Base-by-base conservation (phyloP, 352 stramenopile species). In the Globisporangium acanthophoron region DNA sequence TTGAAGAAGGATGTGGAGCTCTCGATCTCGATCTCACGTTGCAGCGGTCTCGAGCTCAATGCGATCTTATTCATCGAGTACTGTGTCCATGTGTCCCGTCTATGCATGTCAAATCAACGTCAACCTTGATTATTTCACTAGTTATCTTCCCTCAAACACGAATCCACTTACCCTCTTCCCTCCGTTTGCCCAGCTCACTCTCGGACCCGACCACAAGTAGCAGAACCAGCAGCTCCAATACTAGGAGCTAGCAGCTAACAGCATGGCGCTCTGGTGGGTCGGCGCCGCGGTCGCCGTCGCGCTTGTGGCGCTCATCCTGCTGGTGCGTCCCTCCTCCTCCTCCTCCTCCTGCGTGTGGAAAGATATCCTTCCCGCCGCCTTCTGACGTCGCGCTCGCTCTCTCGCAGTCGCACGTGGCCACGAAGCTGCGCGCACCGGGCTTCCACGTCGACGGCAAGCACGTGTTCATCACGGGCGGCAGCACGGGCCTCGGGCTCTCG, bases 401-500 rank as follows among this genome's bases (percentile, higher is more conserved):
- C 65, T 41, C 24, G 15, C 59, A 92, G 81, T 89, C 81, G 31
- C 79, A 78, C 37, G 58, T 88, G 37, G 66, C 69, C 56, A 89
- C 69, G 24, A 91, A 90, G 62, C 21, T 90, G 31, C 65, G 67
- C 3, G 73, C 75, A 18, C 80, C 85, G 18, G 80, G 78, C 50
- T 91, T 92, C 43, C 62, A 87, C 48, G 82, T 94, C 48, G 69
- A 85, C 12, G 82, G 72, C 65, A 89, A 91, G 59, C 85, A 94
- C 72, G 80, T 90, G 51, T 90, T 92, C 57, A 58, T 66, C 60
- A 54, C 46, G 15, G 78, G 84, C 35, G 84, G 81, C 43, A 88
- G 70, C 62, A 78, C 74, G 4, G 84, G 84, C 7, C 75, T 94
- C 29, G 84, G 84, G 3, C 68, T 94, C 37, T 58, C 81, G 31